Evolutionary conservation across 176 grass and related monocot genomes (phyloP).

Genomic region (Oropetium thomaeum): DNA sequence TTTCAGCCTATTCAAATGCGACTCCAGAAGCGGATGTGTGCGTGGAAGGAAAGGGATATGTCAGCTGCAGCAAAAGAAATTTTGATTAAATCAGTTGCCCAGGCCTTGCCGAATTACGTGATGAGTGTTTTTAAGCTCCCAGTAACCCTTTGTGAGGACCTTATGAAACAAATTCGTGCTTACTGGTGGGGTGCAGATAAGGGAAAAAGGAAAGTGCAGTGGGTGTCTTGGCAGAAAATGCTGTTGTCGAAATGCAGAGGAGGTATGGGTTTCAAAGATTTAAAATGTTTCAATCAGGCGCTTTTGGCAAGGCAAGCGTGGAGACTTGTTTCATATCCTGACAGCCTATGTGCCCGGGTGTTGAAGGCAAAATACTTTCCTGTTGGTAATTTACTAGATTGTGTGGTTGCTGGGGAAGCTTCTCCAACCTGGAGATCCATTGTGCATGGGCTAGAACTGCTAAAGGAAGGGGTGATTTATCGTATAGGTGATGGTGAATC

Average conservation of each 20-base stretch:
- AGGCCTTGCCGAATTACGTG: too few relatives aligned
- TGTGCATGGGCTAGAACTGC: neutral
- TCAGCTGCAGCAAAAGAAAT: too few relatives aligned
- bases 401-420: neutral
- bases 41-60: too few relatives aligned
- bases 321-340: neutral
- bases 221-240: neutral
- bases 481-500: too few relatives aligned
- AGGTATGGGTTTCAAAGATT: neutral
- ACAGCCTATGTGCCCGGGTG: neutral
- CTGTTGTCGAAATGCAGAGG: neutral
- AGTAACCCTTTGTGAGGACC: too few relatives aligned
- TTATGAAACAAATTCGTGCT: too few relatives aligned
- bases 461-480: neutral
- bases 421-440: neutral
- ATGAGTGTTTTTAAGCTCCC: too few relatives aligned
- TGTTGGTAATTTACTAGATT: neutral
- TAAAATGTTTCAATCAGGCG: neutral
- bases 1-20: too few relatives aligned
- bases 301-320: neutral
- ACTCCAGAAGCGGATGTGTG: too few relatives aligned
- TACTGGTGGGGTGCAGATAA: too few relatives aligned
- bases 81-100: too few relatives aligned
- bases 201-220: neutral
- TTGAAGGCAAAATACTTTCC: neutral